phyloP scores from a whole-genome alignment of 306 rosid species.

The Lotus japonicus region DNA sequence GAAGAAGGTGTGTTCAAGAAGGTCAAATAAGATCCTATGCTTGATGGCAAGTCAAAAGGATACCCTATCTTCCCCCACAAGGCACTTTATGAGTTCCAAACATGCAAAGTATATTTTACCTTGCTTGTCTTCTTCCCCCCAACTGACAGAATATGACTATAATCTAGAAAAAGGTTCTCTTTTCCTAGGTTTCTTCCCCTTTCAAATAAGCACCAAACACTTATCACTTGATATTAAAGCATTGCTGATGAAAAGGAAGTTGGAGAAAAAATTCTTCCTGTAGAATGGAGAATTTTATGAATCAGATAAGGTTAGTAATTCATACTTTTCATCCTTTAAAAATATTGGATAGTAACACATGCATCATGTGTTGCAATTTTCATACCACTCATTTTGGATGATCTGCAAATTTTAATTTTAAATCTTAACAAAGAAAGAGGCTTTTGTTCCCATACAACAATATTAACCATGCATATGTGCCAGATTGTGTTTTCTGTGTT shows the following conservation, averaged over 20 bases:
- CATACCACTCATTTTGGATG: no score
- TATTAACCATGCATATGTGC: no score
- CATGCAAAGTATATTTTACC: slow-evolving; percentile 61
- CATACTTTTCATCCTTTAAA: background rate
- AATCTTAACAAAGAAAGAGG: no score
- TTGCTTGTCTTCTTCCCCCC: slow-evolving; percentile 27
- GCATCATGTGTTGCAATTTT: no score
- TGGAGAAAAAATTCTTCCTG: background rate
- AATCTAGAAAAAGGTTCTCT: background rate
- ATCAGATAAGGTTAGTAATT: slow-evolving; percentile 49
- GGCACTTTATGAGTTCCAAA: slow-evolving; percentile 51
- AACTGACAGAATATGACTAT: no score
- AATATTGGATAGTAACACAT: background rate
- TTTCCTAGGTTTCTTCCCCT: slow-evolving; percentile 25
- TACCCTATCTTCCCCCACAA: slow-evolving; percentile 35
- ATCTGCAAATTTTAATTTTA: no score
- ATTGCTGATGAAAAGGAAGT: slow-evolving; percentile 20
- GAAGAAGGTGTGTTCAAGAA: background rate
- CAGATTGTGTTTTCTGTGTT: no score
- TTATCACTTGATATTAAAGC: background rate
- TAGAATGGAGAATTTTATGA: slow-evolving; percentile 44
- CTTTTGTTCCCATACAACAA: no score
- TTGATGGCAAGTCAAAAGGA: slow-evolving; percentile 37
- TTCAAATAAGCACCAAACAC: slow-evolving; percentile 41
- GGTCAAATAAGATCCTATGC: slow-evolving; percentile 13